A percentile compares a stretch with the other conserved stretches of the same genome.
phyloP scores from a whole-genome alignment of 2,329 filamentous ascomycete species.

The Ciborinia camelliae region DNA sequence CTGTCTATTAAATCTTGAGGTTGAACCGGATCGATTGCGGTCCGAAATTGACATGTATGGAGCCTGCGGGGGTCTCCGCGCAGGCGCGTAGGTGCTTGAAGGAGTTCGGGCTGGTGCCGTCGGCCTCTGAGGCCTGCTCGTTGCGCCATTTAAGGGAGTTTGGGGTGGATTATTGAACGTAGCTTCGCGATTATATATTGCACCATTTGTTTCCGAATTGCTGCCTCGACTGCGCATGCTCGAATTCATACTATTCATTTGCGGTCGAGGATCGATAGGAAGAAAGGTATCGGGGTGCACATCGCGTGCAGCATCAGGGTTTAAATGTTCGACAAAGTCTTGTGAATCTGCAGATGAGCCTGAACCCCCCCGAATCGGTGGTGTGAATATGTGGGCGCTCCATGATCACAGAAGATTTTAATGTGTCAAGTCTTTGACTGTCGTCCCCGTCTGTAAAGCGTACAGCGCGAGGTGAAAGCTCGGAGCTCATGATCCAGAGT shows the following conservation, averaged over 20 bases:
- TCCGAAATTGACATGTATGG: conserved; percentile 43
- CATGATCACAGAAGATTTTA: conserved; percentile 39
- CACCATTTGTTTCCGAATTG: conserved; percentile 39
- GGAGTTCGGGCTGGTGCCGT: conserved; percentile 68
- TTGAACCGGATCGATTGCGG: conserved; percentile 54
- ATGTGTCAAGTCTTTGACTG: conserved; percentile 45
- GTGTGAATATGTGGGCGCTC: conserved; percentile 36
- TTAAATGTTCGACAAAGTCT: conserved; percentile 36
- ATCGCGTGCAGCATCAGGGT: conserved; percentile 24
- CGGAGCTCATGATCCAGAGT: conserved; percentile 37
- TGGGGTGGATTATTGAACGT: conserved; percentile 28
- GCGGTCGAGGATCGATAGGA: conserved; percentile 30
- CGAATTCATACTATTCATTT: conserved; percentile 32
- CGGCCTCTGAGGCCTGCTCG: conserved; percentile 61
- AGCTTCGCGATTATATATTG: conserved; percentile 25
- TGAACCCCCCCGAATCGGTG: conserved; percentile 45
- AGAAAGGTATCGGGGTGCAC: conserved; percentile 26
- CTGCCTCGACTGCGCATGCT: conserved; percentile 42
- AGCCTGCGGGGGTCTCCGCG: conserved; percentile 50
- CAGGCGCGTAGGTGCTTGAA: conserved; percentile 73
- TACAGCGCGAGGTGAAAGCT: conserved; percentile 54
- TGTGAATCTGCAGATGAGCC: conserved; percentile 15
- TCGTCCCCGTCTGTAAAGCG: conserved; percentile 53
- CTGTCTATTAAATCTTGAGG: conserved; percentile 52
- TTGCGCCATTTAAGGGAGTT: conserved; percentile 44